Evolutionary conservation across 1,284 basidiomycete genomes (phyloP), one percentile per base, ranked within the genome.

Genomic region (Naganishia albida): DNA sequence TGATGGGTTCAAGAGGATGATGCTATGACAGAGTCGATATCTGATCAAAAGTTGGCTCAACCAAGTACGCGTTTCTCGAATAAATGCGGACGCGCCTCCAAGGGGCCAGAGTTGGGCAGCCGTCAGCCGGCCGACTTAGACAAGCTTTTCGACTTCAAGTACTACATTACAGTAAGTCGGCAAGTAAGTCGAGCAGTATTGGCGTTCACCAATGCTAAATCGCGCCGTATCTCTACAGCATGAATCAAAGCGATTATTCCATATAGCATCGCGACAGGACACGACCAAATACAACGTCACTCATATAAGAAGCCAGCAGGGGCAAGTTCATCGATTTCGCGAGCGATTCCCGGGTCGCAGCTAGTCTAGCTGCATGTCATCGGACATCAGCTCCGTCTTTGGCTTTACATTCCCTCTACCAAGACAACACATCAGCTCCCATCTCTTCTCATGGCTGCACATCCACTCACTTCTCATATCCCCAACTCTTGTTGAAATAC

Each of bases 401-500:
- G 51, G 44, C 44, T 26, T 54, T n/a, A 25, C 26, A 44, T 30
- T 46, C 13, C 48, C 63, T 20, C 63, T 65, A 25, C 40, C 18
- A 52, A 50, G 7, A 2, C 46, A 42, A 6, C 34, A 34, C 10
- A 39, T 46, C 43, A 46, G 39, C 56, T 43, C 20, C 25, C n/a
- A 2, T 2, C 18, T 13, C 16, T 13, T 16, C 13, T 18, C 12
- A n/a, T n/a, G 25, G 12, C 12, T 12, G 2, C 23, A n/a, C 28
- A 51, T 26, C n/a, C 7, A 71, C 75, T 70, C 65, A 75, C 77
- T 69, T 70, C 65, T 80, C 78, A 40, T 83, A 69, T 70, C 80
- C 79, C 70, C 80, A 74, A 71, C 81, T 82, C 67, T 79, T 72
- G 68, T 84, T 83, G 65, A 81, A 82, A 72, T 82, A 86, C 69